Base-by-base conservation (phyloP, 208 protist genomes). In the Borovskyia barvae region DNA sequence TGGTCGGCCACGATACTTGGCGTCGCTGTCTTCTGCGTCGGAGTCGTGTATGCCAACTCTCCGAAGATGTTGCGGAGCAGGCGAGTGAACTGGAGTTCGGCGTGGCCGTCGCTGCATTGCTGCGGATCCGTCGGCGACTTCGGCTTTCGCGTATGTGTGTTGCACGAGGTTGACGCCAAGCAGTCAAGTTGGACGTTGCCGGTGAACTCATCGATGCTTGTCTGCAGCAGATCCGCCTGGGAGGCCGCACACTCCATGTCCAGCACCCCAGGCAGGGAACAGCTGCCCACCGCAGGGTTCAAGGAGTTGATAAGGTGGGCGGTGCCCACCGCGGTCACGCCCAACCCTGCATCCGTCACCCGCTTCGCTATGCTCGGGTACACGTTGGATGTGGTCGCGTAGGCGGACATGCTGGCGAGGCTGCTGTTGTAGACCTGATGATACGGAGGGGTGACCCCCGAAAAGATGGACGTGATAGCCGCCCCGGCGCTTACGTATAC, bases 231-330 rank as follows among this genome's bases (percentile, higher is more conserved):
- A 29, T 68, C 72, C 1, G 32, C 51, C 47, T 65, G 39, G 29
- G 58, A 41, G 2, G 56, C 17, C 30, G 57, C 71, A 39, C 85
- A 92, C 69, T 92, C 81, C 70, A 84, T 73, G 61, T 92, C 85
- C 45, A 90, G 69, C 57, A 92, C 71, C 20, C 85, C 85, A 2
- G 71, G 72, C 26, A 60, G 32, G 19, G 60, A 66, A 64, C 82
- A 87, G 61, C 72, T 33, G 33, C 78, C 78, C 2, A 64, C 67
- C 9, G 33, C 45, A 6, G 41, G 14, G 64, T 53, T 48, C 32
- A 90, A 51, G 6, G 79, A 79, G 60, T 87, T 83, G 42, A 92
- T 69, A 40, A 87, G 49, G 41, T 75, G 59, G 24, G 81, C 72
- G 22, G 45, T 78, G 28, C 79, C 85, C 24, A 92, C 39, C 29